Evolutionary conservation across 495 filamentous ascomycete species (phyloP).

Genomic region (Penicillium silybi): DNA sequence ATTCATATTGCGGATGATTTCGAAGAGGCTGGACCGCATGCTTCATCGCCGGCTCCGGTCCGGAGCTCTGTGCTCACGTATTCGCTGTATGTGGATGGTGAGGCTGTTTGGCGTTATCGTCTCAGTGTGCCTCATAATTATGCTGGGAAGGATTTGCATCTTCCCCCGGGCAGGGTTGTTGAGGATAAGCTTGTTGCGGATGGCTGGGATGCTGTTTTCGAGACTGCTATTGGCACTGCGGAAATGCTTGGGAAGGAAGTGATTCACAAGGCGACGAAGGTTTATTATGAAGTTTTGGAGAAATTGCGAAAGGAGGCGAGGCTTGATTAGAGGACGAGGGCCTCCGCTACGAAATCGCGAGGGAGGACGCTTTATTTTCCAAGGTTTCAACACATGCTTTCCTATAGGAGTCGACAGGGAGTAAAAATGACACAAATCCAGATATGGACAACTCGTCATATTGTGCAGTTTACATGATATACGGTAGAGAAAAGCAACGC

Average conservation of each 20-base stretch:
- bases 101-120: conserved; percentile 67
- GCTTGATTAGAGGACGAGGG: conserved; percentile 6
- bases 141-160: not conserved
- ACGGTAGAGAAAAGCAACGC: conserved; percentile 18
- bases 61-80: conserved; percentile 64
- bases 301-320: conserved; percentile 8
- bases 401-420: not conserved
- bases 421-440: not conserved
- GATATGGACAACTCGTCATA: conserved; percentile 6
- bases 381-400: not conserved
- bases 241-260: conserved; percentile 11
- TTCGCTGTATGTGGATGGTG: conserved; percentile 75
- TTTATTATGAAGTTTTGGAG: conserved; percentile 12
- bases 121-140: conserved; percentile 33
- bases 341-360: too few relatives aligned
- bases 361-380: not conserved
- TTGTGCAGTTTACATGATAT: conserved; percentile 14
- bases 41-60: conserved; percentile 20
- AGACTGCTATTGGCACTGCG: conserved; percentile 14
- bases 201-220: conserved; percentile 16
- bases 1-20: conserved; percentile 72
- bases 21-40: conserved; percentile 44
- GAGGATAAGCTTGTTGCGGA: conserved; percentile 19
- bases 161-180: conserved; percentile 29
- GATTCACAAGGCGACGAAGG: conserved; percentile 1